Conservation (phyloP, 1,284 basidiomycete genomes). For the Exobasidium rhododendri region DNA sequence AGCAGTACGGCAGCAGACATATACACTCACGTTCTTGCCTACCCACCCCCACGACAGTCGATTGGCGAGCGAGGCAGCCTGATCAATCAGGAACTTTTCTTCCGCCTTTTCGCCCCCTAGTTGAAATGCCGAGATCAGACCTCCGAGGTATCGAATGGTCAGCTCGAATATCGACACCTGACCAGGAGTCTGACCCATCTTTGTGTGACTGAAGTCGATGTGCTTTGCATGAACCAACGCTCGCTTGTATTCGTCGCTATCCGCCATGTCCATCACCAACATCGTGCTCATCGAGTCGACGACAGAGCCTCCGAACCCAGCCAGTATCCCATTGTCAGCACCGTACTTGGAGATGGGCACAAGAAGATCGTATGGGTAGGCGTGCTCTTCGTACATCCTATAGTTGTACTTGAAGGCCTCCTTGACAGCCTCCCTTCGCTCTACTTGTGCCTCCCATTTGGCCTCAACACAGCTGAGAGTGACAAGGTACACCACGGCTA, state of each 20-base stretch:
- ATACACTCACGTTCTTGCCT: no score
- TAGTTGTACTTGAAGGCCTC: conserved; percentile 29
- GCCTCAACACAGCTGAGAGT: not conserved
- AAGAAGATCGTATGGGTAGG: conserved; percentile 29
- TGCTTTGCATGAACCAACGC: conserved; percentile 25
- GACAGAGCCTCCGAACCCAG: conserved; percentile 37
- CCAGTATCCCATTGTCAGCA: conserved; percentile 15
- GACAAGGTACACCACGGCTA: not conserved
- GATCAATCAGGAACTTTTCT: conserved; percentile 16
- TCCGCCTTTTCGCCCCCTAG: conserved; percentile 14
- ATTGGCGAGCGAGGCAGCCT: conserved; percentile 18
- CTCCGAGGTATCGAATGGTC: conserved; percentile 47
- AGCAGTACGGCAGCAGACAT: no score
- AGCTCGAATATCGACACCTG: conserved; percentile 37
- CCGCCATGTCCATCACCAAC: conserved; percentile 37
- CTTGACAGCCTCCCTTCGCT: conserved; percentile 25
- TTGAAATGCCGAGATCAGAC: conserved; percentile 36
- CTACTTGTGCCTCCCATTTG: conserved; percentile 9
- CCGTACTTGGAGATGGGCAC: conserved; percentile 23
- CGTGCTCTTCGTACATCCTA: conserved; percentile 33
- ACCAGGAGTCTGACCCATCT: not conserved
- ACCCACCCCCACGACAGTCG: conserved; percentile 16
- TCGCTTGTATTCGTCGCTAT: conserved; percentile 23
- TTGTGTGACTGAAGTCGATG: conserved; percentile 34
- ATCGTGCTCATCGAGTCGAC: conserved; percentile 44